phyloP scores from a whole-genome alignment of 805 yeast species.

The Ogataea angusta region DNA sequence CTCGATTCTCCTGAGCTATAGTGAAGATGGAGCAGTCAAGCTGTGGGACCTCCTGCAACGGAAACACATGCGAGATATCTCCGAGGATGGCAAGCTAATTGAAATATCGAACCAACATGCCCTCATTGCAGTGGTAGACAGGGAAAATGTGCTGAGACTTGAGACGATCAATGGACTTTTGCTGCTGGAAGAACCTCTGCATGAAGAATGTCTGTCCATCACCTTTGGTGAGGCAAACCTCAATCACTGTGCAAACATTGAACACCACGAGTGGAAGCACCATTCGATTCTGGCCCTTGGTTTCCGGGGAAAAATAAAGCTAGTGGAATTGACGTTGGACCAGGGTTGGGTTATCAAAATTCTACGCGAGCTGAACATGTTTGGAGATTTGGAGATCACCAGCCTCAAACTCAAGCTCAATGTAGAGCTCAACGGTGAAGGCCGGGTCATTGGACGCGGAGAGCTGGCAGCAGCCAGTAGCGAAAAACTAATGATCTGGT shows the following conservation, averaged over 20 bases:
- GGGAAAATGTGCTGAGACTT: slow-evolving; percentile 28
- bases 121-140: slow-evolving; percentile 39
- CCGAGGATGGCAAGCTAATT: slow-evolving; percentile 25
- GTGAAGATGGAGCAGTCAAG: slow-evolving; percentile 49
- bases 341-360: slow-evolving; percentile 25
- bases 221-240: slow-evolving; percentile 21
- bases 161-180: slow-evolving; percentile 55
- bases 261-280: slow-evolving; percentile 32
- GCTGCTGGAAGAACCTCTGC: slow-evolving; percentile 28
- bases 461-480: slow-evolving; percentile 53
- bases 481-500: slow-evolving; percentile 53
- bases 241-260: slow-evolving; percentile 2
- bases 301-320: slow-evolving; percentile 29
- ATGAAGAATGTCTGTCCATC: slow-evolving; percentile 14
- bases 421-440: slow-evolving; percentile 33
- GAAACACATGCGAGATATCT: slow-evolving; percentile 43
- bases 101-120: slow-evolving; percentile 58
- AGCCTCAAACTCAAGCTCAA: slow-evolving; percentile 35
- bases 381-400: slow-evolving; percentile 26
- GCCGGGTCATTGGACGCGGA: slow-evolving; percentile 29
- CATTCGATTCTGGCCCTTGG: slow-evolving; percentile 38
- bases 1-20: slow-evolving; percentile 54
- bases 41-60: slow-evolving; percentile 64
- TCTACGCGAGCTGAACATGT: slow-evolving; percentile 18
- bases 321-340: slow-evolving; percentile 15